Conservation (phyloP, 164 flowering plant genomes). For the Stephania cephalantha region DNA sequence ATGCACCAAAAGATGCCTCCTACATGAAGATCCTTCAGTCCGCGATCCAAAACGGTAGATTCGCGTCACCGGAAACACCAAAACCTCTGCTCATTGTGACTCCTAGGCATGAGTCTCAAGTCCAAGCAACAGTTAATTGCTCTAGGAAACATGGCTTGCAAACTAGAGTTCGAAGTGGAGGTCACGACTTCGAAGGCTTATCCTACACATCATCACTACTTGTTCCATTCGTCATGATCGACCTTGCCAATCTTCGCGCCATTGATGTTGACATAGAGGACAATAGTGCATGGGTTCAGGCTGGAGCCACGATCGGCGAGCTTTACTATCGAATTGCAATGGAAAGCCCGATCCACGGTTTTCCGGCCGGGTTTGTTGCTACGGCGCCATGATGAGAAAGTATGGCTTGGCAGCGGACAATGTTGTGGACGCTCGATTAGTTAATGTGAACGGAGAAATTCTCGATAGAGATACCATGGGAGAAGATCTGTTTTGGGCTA, state of each 20-base stretch:
- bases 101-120: background rate
- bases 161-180: slow-evolving; percentile 5
- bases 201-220: background rate
- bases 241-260: slow-evolving; percentile 19
- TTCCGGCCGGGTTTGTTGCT: slow-evolving; percentile 39
- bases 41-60: no score
- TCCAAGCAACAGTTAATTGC: background rate
- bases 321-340: slow-evolving; percentile 28
- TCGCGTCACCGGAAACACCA: no score
- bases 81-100: no score
- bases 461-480: slow-evolving; percentile 20
- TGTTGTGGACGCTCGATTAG: slow-evolving; percentile 33
- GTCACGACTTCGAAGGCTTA: slow-evolving; percentile 7
- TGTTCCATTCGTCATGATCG: background rate
- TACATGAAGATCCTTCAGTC: no score
- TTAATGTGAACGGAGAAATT: slow-evolving; percentile 31
- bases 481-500: background rate
- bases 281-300: slow-evolving; percentile 35
- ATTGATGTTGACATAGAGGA: slow-evolving; percentile 19
- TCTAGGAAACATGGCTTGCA: background rate
- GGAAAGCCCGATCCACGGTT: slow-evolving; percentile 29
- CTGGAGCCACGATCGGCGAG: slow-evolving; percentile 39
- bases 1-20: no score
- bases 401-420: slow-evolving; percentile 40
- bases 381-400: slow-evolving; percentile 39